A percentile compares a stretch with the other conserved stretches of the same genome.
phyloP scores from a whole-genome alignment of 2,329 filamentous ascomycete species.

The Fusarium sterilihyphosum region DNA sequence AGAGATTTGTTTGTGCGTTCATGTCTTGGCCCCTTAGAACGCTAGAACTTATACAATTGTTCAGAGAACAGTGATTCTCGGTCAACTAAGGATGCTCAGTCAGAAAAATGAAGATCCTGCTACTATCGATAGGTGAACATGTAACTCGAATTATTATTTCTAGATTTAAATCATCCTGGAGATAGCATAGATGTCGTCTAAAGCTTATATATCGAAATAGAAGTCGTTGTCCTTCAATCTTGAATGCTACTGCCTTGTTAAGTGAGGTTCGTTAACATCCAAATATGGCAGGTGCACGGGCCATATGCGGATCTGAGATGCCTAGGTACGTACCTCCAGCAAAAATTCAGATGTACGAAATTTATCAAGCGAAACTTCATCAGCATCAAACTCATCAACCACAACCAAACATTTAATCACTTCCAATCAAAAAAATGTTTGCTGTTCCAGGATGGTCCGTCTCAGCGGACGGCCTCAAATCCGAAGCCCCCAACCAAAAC shows the following conservation, averaged over 20 bases:
- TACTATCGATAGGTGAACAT: fast-evolving
- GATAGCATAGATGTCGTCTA: too few species aligned
- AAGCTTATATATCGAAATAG: background rate
- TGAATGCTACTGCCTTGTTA: background rate
- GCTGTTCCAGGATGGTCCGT: constrained; percentile 94
- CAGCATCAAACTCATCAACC: constrained; percentile 21
- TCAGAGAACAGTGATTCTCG: background rate
- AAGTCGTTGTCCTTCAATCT: background rate
- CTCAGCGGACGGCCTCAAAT: constrained; percentile 74
- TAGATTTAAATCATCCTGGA: fast-evolving
- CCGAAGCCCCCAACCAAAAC: constrained; percentile 62
- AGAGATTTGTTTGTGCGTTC: background rate
- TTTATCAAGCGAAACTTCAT: constrained; percentile 13
- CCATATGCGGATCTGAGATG: background rate
- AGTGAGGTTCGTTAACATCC: background rate
- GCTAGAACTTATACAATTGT: background rate
- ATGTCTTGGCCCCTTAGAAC: background rate
- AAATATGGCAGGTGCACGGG: constrained; percentile 12
- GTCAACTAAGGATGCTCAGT: background rate
- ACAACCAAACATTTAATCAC: constrained; percentile 1
- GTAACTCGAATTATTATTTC: fast-evolving
- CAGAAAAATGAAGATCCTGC: background rate
- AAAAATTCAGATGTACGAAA: constrained; percentile 28
- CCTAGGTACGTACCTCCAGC: constrained; percentile 19
- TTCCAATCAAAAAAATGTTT: constrained; percentile 71